phyloP scores from a whole-genome alignment of 805 yeast species.

The Metschnikowia santaceciliae region DNA sequence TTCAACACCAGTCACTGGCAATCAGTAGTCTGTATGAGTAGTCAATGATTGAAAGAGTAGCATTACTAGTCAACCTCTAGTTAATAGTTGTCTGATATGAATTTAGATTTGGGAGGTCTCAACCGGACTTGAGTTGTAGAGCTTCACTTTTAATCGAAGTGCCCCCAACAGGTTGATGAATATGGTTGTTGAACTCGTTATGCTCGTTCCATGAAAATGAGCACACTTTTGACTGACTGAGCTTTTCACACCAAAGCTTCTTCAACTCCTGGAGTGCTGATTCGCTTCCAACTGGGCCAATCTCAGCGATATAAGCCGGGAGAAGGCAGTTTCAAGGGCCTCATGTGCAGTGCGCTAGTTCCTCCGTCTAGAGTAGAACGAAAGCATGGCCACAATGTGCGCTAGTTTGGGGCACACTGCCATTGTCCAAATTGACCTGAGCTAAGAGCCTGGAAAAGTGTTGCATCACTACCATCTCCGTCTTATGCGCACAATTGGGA shows the following conservation, averaged over 20 bases:
- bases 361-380: slow-evolving; percentile 11
- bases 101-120: slow-evolving; percentile 14
- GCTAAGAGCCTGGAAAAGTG: slow-evolving; percentile 37
- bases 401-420: slow-evolving; percentile 9
- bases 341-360: slow-evolving; percentile 13
- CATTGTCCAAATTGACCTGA: slow-evolving; percentile 6
- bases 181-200: slow-evolving; percentile 11
- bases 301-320: slow-evolving; percentile 4
- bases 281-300: slow-evolving; percentile 49
- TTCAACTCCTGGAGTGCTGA: slow-evolving; percentile 82
- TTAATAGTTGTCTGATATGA: slow-evolving; percentile 3
- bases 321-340: slow-evolving; percentile 13
- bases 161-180: slow-evolving; percentile 10
- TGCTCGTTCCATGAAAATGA: slow-evolving; percentile 61
- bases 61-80: no score
- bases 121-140: slow-evolving; percentile 13
- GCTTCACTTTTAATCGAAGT: slow-evolving; percentile 11
- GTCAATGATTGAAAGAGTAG: no score
- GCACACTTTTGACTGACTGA: slow-evolving; percentile 64
- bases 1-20: no score
- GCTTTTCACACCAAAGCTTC: slow-evolving; percentile 71
- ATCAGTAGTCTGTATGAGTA: no score
- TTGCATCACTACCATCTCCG: slow-evolving; percentile 51
- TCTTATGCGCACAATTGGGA: slow-evolving; percentile 49
- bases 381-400: slow-evolving; percentile 11